Evolutionary conservation across 2,329 filamentous ascomycete genomes (phyloP).

Genomic region (Orbilia blumenaviensis): DNA sequence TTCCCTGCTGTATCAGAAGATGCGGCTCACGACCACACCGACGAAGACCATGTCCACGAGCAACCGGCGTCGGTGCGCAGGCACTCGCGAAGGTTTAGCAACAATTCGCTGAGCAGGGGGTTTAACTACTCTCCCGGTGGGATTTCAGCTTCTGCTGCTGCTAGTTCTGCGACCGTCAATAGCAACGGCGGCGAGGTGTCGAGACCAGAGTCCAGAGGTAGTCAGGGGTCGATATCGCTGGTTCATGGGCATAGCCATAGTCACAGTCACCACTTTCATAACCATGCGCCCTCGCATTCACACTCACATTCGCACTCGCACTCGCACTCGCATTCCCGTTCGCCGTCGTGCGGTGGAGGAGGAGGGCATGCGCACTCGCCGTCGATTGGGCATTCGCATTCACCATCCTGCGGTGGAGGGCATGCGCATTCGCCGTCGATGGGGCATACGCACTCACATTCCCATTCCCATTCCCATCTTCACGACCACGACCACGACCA

Average conservation of each 20-base stretch:
- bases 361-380: conserved; percentile 12
- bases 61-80: conserved; percentile 14
- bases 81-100: conserved; percentile 36
- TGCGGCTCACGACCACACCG: conserved; percentile 48
- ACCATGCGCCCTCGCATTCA: not conserved
- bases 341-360: conserved; percentile 1
- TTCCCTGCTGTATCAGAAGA: conserved; percentile 42
- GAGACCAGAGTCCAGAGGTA: conserved; percentile 31
- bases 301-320: not conserved
- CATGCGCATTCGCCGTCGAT: conserved; percentile 1
- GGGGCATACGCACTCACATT: conserved; percentile 8
- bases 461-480: conserved; percentile 8
- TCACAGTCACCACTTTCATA: conserved; percentile 9
- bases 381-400: conserved; percentile 1
- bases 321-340: not conserved
- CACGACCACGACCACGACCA: conserved; percentile 20
- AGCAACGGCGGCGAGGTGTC: conserved; percentile 14
- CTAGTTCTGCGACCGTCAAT: not conserved
- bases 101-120: conserved; percentile 10
- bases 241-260: conserved; percentile 19
- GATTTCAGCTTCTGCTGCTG: conserved; percentile 30
- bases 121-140: conserved; percentile 32
- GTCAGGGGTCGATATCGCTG: conserved; percentile 37
- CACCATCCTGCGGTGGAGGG: conserved; percentile 2
- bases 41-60: conserved; percentile 47